Conservation (phyloP, 768 basidiomycete genomes). For the Candolleomyces aberdarensis region DNA sequence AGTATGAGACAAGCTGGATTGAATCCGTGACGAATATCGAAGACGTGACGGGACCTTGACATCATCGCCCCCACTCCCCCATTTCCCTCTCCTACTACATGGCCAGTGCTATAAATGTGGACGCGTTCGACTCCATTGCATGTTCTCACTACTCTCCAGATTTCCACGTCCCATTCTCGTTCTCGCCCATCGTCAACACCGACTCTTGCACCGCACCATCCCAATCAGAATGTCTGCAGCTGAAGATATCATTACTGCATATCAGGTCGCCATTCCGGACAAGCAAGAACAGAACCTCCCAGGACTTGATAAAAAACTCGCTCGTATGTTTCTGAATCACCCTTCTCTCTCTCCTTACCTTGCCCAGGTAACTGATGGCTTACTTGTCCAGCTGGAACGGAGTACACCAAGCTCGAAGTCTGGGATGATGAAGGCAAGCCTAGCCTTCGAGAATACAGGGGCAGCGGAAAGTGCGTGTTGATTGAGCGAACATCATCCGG, state of each 20-base stretch:
- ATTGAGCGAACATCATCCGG: neutral
- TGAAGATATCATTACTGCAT: constrained; percentile 33
- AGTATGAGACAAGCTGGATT: no score
- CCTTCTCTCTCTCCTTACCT: constrained; percentile 14
- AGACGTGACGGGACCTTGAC: neutral
- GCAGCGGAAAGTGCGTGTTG: constrained; percentile 38
- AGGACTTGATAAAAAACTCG: constrained; percentile 47
- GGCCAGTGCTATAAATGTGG: neutral
- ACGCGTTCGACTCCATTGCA: neutral
- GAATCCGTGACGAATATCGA: no score
- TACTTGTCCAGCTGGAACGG: constrained; percentile 26
- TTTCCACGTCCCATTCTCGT: neutral
- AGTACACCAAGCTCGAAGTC: constrained; percentile 38
- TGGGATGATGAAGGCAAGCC: constrained; percentile 54
- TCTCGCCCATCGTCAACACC: neutral
- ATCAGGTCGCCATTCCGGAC: constrained; percentile 29
- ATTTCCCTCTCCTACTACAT: neutral
- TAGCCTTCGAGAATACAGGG: constrained; percentile 47
- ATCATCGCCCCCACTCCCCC: neutral
- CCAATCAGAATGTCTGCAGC: constrained; percentile 19
- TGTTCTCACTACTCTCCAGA: neutral
- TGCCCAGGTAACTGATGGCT: neutral
- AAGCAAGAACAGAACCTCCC: constrained; percentile 48
- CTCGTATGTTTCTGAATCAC: constrained; percentile 25
- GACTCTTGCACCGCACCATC: constrained; percentile 2